phyloP scores from a whole-genome alignment of 306 rosid genomes.

The Fragaria nilgerrensis region DNA sequence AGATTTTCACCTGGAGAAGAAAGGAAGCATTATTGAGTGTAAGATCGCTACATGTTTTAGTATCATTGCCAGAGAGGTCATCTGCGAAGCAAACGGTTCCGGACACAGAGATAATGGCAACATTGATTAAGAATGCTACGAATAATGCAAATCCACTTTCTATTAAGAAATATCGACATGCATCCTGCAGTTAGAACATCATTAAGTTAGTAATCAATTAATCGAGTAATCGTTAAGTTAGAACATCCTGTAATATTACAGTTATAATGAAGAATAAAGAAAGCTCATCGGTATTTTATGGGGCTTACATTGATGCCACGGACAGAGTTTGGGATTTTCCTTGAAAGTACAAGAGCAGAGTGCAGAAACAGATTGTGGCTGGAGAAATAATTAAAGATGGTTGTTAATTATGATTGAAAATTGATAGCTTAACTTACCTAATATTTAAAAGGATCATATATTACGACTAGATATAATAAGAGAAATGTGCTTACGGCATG shows the following conservation, averaged over 20 bases:
- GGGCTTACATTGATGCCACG: conserved; percentile 71
- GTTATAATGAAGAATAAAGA: background rate
- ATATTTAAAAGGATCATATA: background rate
- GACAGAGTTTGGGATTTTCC: conserved; percentile 66
- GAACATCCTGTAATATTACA: too few species aligned
- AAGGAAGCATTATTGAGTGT: conserved; percentile 76
- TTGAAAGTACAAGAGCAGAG: conserved; percentile 89
- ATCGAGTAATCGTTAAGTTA: too few species aligned
- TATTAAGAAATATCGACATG: conserved; percentile 68
- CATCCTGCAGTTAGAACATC: conserved; percentile 47
- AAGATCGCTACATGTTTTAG: conserved; percentile 44
- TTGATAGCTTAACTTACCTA: background rate
- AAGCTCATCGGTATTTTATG: background rate
- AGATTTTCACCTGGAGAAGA: conserved; percentile 66
- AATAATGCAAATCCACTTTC: conserved; percentile 79
- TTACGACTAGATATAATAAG: background rate
- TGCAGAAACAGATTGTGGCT: conserved; percentile 94
- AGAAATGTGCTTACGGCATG: conserved; percentile 61
- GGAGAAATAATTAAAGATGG: background rate
- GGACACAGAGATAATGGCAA: conserved; percentile 67
- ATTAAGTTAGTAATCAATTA: background rate
- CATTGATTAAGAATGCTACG: conserved; percentile 76
- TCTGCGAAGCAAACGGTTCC: conserved; percentile 53
- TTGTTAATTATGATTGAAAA: background rate
- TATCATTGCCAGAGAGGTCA: conserved; percentile 31